phyloP scores from a whole-genome alignment of 495 filamentous ascomycete species.

The Aspergillus nidulans region DNA sequence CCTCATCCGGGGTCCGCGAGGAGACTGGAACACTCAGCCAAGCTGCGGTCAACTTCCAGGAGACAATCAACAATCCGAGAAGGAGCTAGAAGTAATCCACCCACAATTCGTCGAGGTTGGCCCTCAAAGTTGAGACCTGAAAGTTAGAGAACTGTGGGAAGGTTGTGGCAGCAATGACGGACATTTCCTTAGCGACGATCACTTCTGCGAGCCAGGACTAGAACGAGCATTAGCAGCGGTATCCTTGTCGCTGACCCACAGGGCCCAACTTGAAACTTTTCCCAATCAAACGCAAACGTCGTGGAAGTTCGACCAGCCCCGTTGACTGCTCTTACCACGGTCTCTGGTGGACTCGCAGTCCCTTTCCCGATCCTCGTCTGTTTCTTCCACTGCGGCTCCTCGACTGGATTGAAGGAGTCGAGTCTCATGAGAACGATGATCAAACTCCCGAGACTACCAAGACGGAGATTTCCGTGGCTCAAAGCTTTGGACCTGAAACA shows the following conservation, averaged over 20 bases:
- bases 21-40: neutral
- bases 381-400: neutral
- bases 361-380: neutral
- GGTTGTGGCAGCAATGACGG: slow-evolving; percentile 1
- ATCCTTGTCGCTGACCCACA: slow-evolving; percentile 8
- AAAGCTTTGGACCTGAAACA: slow-evolving; percentile 2
- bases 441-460: neutral
- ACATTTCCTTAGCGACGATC: slow-evolving; percentile 21
- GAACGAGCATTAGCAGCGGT: slow-evolving; percentile 10
- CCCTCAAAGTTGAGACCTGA: too few species aligned
- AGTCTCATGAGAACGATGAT: neutral
- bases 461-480: neutral
- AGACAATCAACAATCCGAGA: too few species aligned
- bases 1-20: neutral
- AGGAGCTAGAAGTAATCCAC: too few species aligned
- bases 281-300: neutral
- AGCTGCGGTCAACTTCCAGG: neutral
- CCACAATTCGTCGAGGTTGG: too few species aligned
- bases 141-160: neutral
- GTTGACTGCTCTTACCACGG: too few species aligned
- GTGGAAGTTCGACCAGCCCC: neutral
- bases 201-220: slow-evolving; percentile 21
- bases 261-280: neutral
- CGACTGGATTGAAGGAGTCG: neutral
- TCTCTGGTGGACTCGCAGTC: too few species aligned